Evolutionary conservation across 2,329 filamentous ascomycete genomes (phyloP).

Genomic region (Botryotinia globosa): DNA sequence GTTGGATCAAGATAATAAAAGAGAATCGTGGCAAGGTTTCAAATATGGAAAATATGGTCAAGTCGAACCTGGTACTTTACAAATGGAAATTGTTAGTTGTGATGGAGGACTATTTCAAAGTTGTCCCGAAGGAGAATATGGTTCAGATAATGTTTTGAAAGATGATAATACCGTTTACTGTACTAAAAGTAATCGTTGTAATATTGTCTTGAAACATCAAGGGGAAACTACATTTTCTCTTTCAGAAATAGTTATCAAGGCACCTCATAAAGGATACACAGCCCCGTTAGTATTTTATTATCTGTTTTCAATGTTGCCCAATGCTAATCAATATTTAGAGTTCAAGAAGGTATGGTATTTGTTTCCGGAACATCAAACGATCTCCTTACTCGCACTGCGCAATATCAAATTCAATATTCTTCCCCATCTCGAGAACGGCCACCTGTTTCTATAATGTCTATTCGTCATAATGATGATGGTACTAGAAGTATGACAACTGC

Average conservation of each 20-base stretch:
- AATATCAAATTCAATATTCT: slow-evolving; percentile 69
- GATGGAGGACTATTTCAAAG: slow-evolving; percentile 74
- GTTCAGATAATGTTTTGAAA: slow-evolving; percentile 76
- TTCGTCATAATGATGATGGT: slow-evolving; percentile 53
- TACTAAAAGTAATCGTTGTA: slow-evolving; percentile 83
- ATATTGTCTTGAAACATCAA: slow-evolving; percentile 79
- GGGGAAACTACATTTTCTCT: slow-evolving; percentile 78
- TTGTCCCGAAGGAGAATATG: slow-evolving; percentile 47
- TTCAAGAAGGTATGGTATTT: slow-evolving; percentile 90
- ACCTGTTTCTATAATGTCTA: slow-evolving; percentile 46
- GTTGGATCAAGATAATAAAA: slow-evolving; percentile 60
- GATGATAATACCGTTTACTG: slow-evolving; percentile 86
- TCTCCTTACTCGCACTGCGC: slow-evolving; percentile 66
- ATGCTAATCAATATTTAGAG: slow-evolving; percentile 47
- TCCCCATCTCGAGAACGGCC: slow-evolving; percentile 36
- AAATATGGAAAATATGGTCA: slow-evolving; percentile 86
- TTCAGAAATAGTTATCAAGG: slow-evolving; percentile 84
- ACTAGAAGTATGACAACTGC: slow-evolving; percentile 48
- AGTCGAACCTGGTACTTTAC: slow-evolving; percentile 75
- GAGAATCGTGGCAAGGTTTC: slow-evolving; percentile 53
- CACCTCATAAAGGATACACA: slow-evolving; percentile 75
- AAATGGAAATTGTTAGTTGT: slow-evolving; percentile 86
- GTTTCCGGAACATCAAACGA: slow-evolving; percentile 82
- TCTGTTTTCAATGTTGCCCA: not conserved
- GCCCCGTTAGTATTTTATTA: slow-evolving; percentile 66